Evolutionary conservation across 2,329 filamentous ascomycete species (phyloP).

Genomic region (Talaromyces amestolkiae): DNA sequence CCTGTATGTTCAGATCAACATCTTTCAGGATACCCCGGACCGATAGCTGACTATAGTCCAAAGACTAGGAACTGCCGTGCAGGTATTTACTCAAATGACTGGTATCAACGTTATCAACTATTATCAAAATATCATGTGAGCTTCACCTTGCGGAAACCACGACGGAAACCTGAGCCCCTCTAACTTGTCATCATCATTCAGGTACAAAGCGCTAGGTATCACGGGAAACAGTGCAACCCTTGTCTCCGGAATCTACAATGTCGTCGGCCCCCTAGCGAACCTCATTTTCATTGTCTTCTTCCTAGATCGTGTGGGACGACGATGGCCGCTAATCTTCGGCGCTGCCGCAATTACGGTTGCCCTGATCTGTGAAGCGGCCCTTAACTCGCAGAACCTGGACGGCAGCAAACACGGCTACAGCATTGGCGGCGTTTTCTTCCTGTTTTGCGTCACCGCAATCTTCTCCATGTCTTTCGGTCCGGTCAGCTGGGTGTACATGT

Average conservation of each 20-base stretch:
- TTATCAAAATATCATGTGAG: conserved; percentile 40
- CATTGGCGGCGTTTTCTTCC: not conserved
- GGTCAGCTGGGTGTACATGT: conserved; percentile 57
- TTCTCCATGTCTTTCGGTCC: conserved; percentile 56
- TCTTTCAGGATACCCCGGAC: not conserved
- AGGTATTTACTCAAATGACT: conserved; percentile 62
- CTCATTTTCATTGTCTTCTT: not conserved
- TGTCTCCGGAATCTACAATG: not conserved
- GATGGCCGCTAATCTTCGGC: not conserved
- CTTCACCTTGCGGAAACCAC: not conserved
- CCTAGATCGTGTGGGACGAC: not conserved
- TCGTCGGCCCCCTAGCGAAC: not conserved
- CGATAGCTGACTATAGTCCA: not conserved
- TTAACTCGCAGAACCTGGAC: not conserved
- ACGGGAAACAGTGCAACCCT: not conserved
- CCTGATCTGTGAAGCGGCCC: not conserved
- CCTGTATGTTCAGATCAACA: not conserved
- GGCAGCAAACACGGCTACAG: not conserved
- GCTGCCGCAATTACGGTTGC: not conserved
- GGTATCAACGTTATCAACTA: conserved; percentile 45
- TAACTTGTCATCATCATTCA: not conserved
- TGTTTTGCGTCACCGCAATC: not conserved
- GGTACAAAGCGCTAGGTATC: not conserved
- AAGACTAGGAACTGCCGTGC: conserved; percentile 57
- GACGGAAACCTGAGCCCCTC: not conserved